A percentile compares a stretch with the other conserved stretches of the same genome.
Evolutionary conservation across 495 filamentous ascomycete genomes (phyloP).

Genomic region (Xanthoparmelia taractica): DNA sequence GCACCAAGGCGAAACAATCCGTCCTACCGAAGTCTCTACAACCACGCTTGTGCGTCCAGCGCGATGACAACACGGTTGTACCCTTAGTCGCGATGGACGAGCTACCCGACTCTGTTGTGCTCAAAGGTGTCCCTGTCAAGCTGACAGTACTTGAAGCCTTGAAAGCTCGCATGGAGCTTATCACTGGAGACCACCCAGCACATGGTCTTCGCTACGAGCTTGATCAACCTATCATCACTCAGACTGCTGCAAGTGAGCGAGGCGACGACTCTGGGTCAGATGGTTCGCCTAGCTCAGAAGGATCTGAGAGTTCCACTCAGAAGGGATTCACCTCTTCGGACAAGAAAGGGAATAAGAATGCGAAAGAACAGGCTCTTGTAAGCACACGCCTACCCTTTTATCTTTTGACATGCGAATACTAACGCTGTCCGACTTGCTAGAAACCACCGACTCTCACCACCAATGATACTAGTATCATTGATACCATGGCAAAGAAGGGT

Average conservation of each 20-base stretch:
- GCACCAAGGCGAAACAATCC: background rate
- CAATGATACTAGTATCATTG: background rate
- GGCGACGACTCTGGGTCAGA: background rate
- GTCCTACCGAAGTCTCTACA: constrained; percentile 28
- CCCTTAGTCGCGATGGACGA: constrained; percentile 61
- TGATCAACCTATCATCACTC: background rate
- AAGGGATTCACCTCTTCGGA: background rate
- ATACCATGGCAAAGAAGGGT: constrained; percentile 1
- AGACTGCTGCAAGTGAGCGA: background rate
- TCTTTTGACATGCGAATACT: background rate
- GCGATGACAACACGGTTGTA: constrained; percentile 50
- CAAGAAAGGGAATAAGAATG: constrained; percentile 3
- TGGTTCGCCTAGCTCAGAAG: background rate
- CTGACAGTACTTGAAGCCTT: constrained; percentile 35
- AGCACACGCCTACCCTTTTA: background rate
- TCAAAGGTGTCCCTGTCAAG: constrained; percentile 34
- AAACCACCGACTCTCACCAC: background rate
- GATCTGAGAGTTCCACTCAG: background rate
- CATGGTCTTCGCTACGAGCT: constrained; percentile 1
- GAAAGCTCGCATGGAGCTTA: constrained; percentile 36
- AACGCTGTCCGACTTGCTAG: background rate
- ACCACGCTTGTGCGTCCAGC: constrained; percentile 48
- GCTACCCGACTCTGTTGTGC: constrained; percentile 39
- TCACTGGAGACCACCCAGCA: constrained; percentile 29
- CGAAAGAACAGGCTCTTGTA: background rate